phyloP scores from a whole-genome alignment of 805 yeast genomes.

The Spathaspora girioi region DNA sequence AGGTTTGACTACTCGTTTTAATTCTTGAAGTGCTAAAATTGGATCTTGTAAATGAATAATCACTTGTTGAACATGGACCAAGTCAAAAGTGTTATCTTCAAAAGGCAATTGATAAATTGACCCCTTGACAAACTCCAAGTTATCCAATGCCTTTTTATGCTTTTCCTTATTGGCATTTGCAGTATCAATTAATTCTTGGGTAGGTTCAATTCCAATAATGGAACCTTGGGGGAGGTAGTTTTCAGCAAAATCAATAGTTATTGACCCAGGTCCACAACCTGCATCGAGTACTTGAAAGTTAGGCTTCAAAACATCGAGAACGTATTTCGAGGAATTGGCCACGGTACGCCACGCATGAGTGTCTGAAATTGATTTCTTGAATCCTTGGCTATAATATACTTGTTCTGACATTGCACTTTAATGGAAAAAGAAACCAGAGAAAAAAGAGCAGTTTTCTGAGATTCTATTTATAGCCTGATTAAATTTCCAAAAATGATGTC shows the following conservation, averaged over 20 bases:
- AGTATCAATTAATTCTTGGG: slow-evolving; percentile 23
- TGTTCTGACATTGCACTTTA: slow-evolving; percentile 10
- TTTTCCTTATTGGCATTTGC: slow-evolving; percentile 12
- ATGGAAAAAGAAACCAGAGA: neutral
- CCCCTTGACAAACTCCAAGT: slow-evolving; percentile 23
- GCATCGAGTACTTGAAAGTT: slow-evolving; percentile 31
- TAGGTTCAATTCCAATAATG: slow-evolving; percentile 30
- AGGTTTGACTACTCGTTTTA: slow-evolving; percentile 31
- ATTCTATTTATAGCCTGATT: too few species aligned
- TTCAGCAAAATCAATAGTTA: slow-evolving; percentile 32
- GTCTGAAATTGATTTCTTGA: slow-evolving; percentile 16
- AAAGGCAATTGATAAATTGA: slow-evolving; percentile 29
- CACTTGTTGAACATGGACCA: slow-evolving; percentile 39
- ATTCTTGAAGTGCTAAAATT: slow-evolving; percentile 26
- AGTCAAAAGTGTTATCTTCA: slow-evolving; percentile 33
- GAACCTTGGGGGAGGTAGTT: slow-evolving; percentile 22
- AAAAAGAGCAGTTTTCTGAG: neutral
- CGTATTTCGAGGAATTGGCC: slow-evolving; percentile 20
- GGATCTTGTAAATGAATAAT: slow-evolving; percentile 34
- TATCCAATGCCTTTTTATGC: slow-evolving; percentile 3
- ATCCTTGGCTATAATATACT: slow-evolving; percentile 22
- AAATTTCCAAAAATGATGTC: too few species aligned
- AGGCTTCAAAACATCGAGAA: slow-evolving; percentile 23
- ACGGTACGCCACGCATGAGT: slow-evolving; percentile 35
- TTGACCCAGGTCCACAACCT: slow-evolving; percentile 44